These are phyloP conservation scores for Powellomyces hirtus DNA, from an alignment of 192 early-diverging fungal species.

Conservation along the genomic window DNA sequence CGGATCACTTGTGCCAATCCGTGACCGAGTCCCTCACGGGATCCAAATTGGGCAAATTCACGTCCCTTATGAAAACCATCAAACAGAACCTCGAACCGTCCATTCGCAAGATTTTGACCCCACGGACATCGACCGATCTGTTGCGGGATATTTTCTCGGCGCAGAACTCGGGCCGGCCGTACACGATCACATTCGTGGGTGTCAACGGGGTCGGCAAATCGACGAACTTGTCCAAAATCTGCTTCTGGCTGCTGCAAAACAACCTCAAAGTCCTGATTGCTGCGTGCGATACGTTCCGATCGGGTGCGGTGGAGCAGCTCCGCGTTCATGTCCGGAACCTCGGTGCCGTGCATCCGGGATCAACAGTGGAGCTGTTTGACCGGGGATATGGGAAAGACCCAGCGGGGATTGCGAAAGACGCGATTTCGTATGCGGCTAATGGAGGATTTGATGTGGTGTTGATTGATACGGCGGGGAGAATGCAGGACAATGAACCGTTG, in stretches of 20 bases:
- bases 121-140: slow-evolving; percentile 84
- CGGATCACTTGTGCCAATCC: slow-evolving; percentile 78
- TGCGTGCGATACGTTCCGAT: slow-evolving; percentile 95
- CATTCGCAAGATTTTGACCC: slow-evolving; percentile 85
- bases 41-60: slow-evolving; percentile 70
- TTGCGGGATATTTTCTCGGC: slow-evolving; percentile 83
- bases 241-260: slow-evolving; percentile 95
- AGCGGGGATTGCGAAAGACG: slow-evolving; percentile 92
- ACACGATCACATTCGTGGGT: slow-evolving; percentile 88
- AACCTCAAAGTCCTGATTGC: slow-evolving; percentile 85
- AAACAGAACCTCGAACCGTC: slow-evolving; percentile 79
- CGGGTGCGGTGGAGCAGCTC: slow-evolving; percentile 94
- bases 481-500: slow-evolving; percentile 98
- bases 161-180: slow-evolving; percentile 68
- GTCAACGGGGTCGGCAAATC: slow-evolving; percentile 95
- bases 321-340: slow-evolving; percentile 88
- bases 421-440: slow-evolving; percentile 72
- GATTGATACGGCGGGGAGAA: slow-evolving; percentile 94
- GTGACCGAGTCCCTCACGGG: slow-evolving; percentile 71
- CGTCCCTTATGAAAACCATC: slow-evolving; percentile 56
- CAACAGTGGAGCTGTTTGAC: slow-evolving; percentile 88
- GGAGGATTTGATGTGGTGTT: slow-evolving; percentile 86
- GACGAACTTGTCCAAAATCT: slow-evolving; percentile 92
- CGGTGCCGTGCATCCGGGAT: slow-evolving; percentile 63
- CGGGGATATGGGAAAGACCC: slow-evolving; percentile 97